Evolutionary conservation across 2,329 filamentous ascomycete species (phyloP), one percentile per base, ranked within the genome.

Genomic region (Coniochaeta sp.): DNA sequence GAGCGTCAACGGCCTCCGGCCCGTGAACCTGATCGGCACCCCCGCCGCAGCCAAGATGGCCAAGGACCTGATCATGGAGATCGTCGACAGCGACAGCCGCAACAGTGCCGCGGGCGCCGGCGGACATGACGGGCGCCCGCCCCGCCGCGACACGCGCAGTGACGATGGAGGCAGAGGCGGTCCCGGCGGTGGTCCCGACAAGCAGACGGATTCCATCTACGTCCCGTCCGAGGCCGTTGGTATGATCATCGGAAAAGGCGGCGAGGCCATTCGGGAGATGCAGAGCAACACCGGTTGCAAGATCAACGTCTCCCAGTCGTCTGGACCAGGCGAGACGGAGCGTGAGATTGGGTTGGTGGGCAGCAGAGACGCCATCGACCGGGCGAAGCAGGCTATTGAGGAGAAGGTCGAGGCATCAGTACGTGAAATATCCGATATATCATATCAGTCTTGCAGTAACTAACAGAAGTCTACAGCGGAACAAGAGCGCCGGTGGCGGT

Each of bases 181-280:
- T 3, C 65, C 66, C 22, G 65, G 63, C 53, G 72, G 72, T 18
- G 71, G 69, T 3, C 65, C 66, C 22, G 86, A 88, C 59, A 92
- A 91, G 72, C 79, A 87, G 61, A 91, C 86, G 62, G 89, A 96
- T 63, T 85, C 83, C 35, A 89, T 96, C 56, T 85, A 83, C 59
- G 90, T 96, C 9, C 91, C 91, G 12, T 92, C 90, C 20, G 91
- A 96, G 65, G 87, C 91, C 6, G 91, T 96, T 51, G 91, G 91
- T 55, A 96, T 96, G 91, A 95, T 96, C 58, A 96, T 96, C 55
- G 91, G 91, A 57, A 95, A 95, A 75, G 88, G 89, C 52, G 91
- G 91, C 57, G 91, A 96, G 71, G 95, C 91, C 0, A 96, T 96
- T 65, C 90, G 91, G 58, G 89, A 95, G 60, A 95, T 96, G 86